A percentile compares a stretch with the other conserved stretches of the same genome.
Evolutionary conservation across 257 asterid genomes (phyloP).

Genomic region (Jaltomata sinuosa): DNA sequence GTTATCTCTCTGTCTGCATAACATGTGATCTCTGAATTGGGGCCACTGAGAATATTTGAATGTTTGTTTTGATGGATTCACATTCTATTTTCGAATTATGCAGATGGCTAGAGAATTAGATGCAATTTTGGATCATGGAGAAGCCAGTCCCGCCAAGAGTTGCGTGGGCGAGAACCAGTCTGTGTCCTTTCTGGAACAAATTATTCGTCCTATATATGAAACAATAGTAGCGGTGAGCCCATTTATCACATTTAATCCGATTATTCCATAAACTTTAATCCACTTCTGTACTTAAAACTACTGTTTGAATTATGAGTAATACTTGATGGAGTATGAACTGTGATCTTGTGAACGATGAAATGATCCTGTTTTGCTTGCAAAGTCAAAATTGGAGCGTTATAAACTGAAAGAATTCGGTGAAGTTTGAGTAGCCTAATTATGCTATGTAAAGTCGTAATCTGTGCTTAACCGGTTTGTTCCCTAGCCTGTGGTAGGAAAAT

Average conservation of each 20-base stretch:
- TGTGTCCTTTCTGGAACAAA: conserved; percentile 63
- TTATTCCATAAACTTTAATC: not conserved
- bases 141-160: conserved; percentile 49
- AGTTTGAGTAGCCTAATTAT: not conserved
- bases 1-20: not conserved
- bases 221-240: conserved; percentile 45
- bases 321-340: not conserved
- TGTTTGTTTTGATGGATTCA: not conserved
- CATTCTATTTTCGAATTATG: conserved; percentile 10
- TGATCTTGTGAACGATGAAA: not conserved
- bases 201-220: conserved; percentile 60
- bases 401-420: not conserved
- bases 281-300: not conserved
- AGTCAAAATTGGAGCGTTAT: not conserved
- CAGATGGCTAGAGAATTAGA: conserved; percentile 97
- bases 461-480: not conserved
- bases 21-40: not conserved
- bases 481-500: not conserved
- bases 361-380: not conserved
- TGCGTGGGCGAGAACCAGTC: conserved; percentile 47
- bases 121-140: conserved; percentile 78
- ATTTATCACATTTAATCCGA: not conserved
- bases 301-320: not conserved
- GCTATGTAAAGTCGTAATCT: not conserved
- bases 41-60: not conserved